Evolutionary conservation across 352 stramenopile genomes (phyloP).

Genomic region (Globisporangium perplexum): DNA sequence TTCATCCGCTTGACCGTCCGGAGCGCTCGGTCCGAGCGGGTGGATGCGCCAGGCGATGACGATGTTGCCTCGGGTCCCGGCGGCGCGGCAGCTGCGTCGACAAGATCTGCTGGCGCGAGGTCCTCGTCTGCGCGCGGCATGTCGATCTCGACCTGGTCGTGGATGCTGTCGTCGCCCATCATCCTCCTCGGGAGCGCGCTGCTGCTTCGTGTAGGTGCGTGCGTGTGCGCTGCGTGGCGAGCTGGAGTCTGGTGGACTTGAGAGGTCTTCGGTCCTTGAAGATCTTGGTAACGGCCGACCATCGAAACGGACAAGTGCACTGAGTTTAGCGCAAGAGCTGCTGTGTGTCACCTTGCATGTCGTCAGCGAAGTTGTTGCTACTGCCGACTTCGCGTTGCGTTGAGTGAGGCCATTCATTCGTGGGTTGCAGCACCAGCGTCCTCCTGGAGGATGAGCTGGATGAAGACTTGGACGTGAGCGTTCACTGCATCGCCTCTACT

Average conservation of each 20-base stretch:
- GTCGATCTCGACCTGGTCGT: constrained; percentile 5
- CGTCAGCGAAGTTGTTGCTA: no score
- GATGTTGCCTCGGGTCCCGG: no score
- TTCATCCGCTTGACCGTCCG: constrained; percentile 9
- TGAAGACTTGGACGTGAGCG: constrained; percentile 3
- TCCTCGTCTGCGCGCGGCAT: constrained; percentile 2
- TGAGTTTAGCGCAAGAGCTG: not conserved
- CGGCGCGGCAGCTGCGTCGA: not conserved
- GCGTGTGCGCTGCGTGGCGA: no score
- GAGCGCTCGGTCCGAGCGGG: not conserved
- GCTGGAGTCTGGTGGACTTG: no score
- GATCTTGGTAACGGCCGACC: not conserved
- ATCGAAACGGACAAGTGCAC: not conserved
- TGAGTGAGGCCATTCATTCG: no score
- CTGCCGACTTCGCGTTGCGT: no score
- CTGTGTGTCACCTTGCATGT: no score
- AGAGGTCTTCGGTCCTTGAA: no score
- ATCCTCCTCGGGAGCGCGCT: not conserved
- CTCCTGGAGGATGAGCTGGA: not conserved
- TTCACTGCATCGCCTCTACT: not conserved
- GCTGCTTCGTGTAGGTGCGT: not conserved
- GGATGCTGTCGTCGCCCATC: constrained; percentile 7
- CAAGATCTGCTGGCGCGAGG: not conserved
- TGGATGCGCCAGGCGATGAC: not conserved
- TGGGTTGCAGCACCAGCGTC: not conserved